phyloP scores from a whole-genome alignment of 129 eudicot species.

The Deinandra increscens region DNA sequence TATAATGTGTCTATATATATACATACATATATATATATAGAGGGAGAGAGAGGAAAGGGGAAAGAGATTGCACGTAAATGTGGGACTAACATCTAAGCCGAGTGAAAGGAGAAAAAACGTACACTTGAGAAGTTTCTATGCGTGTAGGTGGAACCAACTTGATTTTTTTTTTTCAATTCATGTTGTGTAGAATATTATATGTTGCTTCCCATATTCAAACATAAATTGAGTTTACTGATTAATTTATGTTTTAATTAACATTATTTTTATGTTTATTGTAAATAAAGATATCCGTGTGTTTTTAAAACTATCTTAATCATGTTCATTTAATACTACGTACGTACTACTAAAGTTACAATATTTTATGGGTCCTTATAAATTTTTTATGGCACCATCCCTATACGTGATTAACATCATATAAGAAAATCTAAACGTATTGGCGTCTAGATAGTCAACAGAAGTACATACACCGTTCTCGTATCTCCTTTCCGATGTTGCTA shows the following conservation, averaged over 20 bases:
- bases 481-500: no score
- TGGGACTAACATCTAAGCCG: conserved; percentile 5
- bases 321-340: no score
- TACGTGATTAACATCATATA: no score
- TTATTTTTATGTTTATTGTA: not conserved
- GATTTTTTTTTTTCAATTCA: not conserved
- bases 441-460: no score
- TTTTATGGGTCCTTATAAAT: no score
- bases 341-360: no score
- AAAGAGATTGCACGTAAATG: conserved; percentile 8
- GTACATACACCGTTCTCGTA: no score
- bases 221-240: not conserved
- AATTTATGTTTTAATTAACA: not conserved
- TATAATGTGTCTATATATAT: not conserved
- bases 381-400: no score
- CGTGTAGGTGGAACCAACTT: conserved; percentile 25
- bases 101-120: conserved; percentile 16
- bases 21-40: not conserved
- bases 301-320: no score
- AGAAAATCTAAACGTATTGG: no score
- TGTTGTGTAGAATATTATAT: not conserved
- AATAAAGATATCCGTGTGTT: not conserved
- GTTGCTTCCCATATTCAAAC: not conserved
- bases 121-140: conserved; percentile 25
- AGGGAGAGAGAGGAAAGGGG: not conserved